Conservation (phyloP, 129 eudicot species). For the Helianthus annuus region DNA sequence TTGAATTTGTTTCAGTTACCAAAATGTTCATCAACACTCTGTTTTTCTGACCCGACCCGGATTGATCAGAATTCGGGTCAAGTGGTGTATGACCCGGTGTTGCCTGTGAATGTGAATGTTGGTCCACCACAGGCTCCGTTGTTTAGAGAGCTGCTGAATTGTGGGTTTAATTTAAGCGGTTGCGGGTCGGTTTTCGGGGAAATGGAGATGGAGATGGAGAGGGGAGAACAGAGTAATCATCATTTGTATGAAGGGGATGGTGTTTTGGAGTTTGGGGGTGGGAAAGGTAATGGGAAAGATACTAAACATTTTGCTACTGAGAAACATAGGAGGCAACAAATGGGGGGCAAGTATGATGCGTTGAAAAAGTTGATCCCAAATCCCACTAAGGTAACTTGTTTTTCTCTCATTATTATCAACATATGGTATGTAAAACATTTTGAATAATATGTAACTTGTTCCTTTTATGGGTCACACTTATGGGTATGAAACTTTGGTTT, state of each 20-base stretch:
- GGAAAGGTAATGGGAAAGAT: constrained; percentile 51
- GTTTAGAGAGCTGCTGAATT: constrained; percentile 65
- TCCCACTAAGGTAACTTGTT: constrained; percentile 35
- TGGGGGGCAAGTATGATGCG: constrained; percentile 39
- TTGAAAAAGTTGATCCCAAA: constrained; percentile 39
- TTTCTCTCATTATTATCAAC: neutral
- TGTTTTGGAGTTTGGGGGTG: constrained; percentile 58
- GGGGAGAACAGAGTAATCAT: constrained; percentile 35
- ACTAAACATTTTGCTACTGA: constrained; percentile 42
- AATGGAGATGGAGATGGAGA: constrained; percentile 38
- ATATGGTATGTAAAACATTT: too few relatives aligned
- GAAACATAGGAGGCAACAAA: constrained; percentile 47
- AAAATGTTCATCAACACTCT: constrained; percentile 51
- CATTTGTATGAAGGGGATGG: constrained; percentile 47
- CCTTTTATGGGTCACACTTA: too few relatives aligned
- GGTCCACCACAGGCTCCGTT: constrained; percentile 72
- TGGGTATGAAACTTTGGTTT: too few relatives aligned
- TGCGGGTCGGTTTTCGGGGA: constrained; percentile 50
- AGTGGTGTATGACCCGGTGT: constrained; percentile 51
- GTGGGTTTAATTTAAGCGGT: constrained; percentile 48
- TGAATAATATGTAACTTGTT: too few relatives aligned
- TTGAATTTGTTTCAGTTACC: constrained; percentile 66
- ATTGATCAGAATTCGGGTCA: constrained; percentile 33
- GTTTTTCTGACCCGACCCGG: constrained; percentile 42
- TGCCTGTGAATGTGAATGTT: constrained; percentile 51